Evolutionary conservation across 345 rosid genomes (phyloP), one percentile per base, ranked within the genome.

Genomic region (Citrus reticulata): DNA sequence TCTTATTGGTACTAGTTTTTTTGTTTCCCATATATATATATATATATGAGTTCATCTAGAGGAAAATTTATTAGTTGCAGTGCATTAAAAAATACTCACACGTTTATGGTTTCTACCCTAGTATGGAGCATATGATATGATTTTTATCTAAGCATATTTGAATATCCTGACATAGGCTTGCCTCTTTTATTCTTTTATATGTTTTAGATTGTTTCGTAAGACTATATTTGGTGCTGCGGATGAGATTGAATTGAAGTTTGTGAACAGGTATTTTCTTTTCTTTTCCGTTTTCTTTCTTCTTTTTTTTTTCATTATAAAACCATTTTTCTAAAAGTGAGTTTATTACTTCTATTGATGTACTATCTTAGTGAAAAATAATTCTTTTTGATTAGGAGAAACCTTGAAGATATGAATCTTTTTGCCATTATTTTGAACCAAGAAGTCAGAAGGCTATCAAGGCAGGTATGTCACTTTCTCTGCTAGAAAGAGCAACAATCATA

Each of bases 171-270:
- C 27, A 70, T 29, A 68, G 16, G 8, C 1, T 42, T 64, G 72
- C 35, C 66, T 51, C 59, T 62, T 42, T 32, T 42, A 39, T 71
- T 70, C 46, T 84, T 73, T 64, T 54, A 34, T 63, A 73, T 75
- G 9, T 78, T 68, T 35, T 78, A 96, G 99, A 91, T 80, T 96
- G 77, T 96, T 96, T 79, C 98, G 99, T 30, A 96, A 94, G 84
- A 91, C 89, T 39, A 94, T 96, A 73, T 94, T 96, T 81, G 99
- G 99, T 10, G 95, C 84, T 66, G 98, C 99, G 16, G 99, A 96
- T 90, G 99, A 94, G 83, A 90, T 96, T 42, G 99, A 96, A 79
- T 78, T 96, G 83, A 96, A 81, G 91, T 96, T 96, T 81, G 68
- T 96, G 97, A 89, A 92, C 91, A 96, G 99, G 99, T 96, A 81